phyloP scores from a whole-genome alignment of 345 rosid genomes.

The Kernera saxatilis region DNA sequence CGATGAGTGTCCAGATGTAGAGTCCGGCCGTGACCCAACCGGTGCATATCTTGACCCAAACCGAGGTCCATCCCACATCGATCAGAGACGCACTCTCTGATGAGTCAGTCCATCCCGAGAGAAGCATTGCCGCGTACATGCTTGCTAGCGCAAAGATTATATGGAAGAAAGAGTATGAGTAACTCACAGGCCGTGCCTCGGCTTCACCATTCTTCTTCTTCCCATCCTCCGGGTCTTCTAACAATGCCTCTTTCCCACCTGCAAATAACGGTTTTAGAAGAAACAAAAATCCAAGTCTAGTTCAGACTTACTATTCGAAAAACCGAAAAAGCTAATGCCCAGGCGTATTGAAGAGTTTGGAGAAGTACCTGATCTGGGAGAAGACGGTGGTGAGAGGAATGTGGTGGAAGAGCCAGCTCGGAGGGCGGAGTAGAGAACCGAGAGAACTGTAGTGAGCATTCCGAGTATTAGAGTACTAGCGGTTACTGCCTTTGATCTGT shows the following conservation, averaged over 20 bases:
- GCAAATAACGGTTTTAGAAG: conserved; percentile 12
- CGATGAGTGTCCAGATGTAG: conserved; percentile 70
- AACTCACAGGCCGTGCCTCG: conserved; percentile 69
- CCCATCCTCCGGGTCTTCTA: conserved; percentile 66
- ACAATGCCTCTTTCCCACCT: conserved; percentile 65
- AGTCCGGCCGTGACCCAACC: conserved; percentile 83
- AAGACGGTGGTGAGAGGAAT: conserved; percentile 83
- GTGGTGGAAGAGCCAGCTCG: conserved; percentile 95
- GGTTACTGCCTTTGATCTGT: conserved; percentile 66
- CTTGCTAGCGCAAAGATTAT: conserved; percentile 90
- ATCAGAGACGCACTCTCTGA: conserved; percentile 68
- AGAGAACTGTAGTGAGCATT: conserved; percentile 88
- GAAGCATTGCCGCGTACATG: conserved; percentile 98
- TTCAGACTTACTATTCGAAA: not conserved
- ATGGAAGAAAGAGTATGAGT: conserved; percentile 89
- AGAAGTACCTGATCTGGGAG: conserved; percentile 70
- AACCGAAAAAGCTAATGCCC: not conserved
- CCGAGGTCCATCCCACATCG: conserved; percentile 97
- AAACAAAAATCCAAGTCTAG: not conserved
- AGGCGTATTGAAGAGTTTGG: not conserved
- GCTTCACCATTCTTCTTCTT: conserved; percentile 47
- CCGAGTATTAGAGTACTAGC: conserved; percentile 79
- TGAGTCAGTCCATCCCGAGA: conserved; percentile 85
- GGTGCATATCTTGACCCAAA: conserved; percentile 89
- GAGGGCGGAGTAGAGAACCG: conserved; percentile 80